Evolutionary conservation across 352 stramenopile genomes (phyloP).

Genomic region (Pythium aristosporum): DNA sequence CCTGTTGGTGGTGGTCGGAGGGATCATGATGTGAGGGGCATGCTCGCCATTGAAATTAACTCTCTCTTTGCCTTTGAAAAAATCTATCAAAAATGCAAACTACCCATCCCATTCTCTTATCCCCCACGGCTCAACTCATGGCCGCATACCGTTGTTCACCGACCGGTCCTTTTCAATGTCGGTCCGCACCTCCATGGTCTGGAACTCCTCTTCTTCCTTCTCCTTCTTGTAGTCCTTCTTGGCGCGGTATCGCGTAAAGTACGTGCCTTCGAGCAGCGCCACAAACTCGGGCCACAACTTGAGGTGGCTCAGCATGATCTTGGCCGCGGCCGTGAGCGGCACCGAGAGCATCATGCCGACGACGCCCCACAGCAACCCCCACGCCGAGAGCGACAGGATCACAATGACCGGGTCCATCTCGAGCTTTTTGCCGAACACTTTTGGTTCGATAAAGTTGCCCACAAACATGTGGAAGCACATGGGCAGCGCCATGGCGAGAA

Average conservation of each 20-base stretch:
- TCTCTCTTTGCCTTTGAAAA: background rate
- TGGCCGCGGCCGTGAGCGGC: conserved; percentile 77
- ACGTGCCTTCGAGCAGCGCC: conserved; percentile 83
- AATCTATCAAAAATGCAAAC: conserved; percentile 19
- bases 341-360: conserved; percentile 90
- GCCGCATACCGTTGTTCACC: conserved; percentile 22
- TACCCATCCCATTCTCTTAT: too few species aligned
- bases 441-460: conserved; percentile 87
- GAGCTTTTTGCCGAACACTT: conserved; percentile 84
- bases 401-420: conserved; percentile 88
- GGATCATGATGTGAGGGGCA: background rate
- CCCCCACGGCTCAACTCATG: background rate
- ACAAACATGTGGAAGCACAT: conserved; percentile 91
- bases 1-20: background rate
- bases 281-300: conserved; percentile 88
- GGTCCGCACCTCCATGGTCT: conserved; percentile 76
- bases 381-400: conserved; percentile 86
- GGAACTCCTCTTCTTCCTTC: conserved; percentile 49
- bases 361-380: conserved; percentile 82
- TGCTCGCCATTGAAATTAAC: background rate
- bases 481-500: conserved; percentile 77
- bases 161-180: conserved; percentile 62
- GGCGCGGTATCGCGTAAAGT: conserved; percentile 74
- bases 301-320: conserved; percentile 88
- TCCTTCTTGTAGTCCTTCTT: conserved; percentile 79